phyloP scores from a whole-genome alignment of 192 early-diverging fungal species.

The Funneliformis geosporum region DNA sequence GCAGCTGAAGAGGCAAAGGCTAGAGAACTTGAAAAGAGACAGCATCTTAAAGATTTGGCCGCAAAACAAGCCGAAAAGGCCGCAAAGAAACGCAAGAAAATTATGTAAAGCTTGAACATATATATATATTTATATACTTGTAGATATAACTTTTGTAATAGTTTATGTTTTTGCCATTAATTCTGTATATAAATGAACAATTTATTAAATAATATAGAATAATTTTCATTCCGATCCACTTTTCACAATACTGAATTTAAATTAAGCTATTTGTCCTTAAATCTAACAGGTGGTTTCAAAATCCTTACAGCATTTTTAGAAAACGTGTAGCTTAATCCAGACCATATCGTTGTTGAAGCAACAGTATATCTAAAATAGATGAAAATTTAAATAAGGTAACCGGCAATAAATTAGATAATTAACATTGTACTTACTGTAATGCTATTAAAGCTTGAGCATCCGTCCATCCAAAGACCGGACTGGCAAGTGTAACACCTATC shows the following conservation, averaged over 20 bases:
- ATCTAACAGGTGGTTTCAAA: constrained; percentile 44
- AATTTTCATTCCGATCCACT: no score
- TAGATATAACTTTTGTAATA: neutral
- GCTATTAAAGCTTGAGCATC: constrained; percentile 53
- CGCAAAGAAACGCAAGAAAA: constrained; percentile 1
- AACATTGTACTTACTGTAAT: constrained; percentile 56
- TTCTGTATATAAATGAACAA: no score
- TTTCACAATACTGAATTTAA: neutral
- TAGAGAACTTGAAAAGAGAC: neutral
- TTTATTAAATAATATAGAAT: no score
- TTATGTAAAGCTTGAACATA: neutral
- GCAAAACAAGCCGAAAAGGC: neutral
- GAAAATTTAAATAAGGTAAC: neutral
- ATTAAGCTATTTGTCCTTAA: neutral
- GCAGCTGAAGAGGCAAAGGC: neutral
- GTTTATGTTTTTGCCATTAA: neutral
- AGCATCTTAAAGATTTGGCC: neutral
- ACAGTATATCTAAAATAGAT: constrained; percentile 57
- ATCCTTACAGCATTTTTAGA: constrained; percentile 76
- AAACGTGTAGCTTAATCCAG: constrained; percentile 71
- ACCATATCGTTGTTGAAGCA: constrained; percentile 79
- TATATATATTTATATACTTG: no score
- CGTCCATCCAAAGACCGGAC: constrained; percentile 70
- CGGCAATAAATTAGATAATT: neutral
- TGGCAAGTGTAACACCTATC: constrained; percentile 73